Evolutionary conservation across 2,329 filamentous ascomycete genomes (phyloP).

Genomic region (Fusarium haematococcum): DNA sequence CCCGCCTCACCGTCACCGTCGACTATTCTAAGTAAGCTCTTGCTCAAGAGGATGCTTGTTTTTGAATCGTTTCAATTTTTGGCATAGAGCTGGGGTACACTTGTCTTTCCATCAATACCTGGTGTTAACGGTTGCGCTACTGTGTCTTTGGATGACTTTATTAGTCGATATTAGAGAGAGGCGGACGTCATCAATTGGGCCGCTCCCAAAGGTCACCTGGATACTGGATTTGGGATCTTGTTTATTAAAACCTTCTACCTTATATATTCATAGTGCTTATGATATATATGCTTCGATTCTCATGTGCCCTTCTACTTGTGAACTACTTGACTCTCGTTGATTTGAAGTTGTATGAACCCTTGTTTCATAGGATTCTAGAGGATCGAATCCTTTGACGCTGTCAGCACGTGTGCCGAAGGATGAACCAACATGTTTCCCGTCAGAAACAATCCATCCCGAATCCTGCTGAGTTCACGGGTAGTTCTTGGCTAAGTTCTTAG

Average conservation of each 20-base stretch:
- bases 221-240: constrained; percentile 36
- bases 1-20: constrained; percentile 48
- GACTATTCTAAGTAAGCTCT: constrained; percentile 39
- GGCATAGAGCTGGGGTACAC: constrained; percentile 23
- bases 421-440: neutral
- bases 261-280: constrained; percentile 38
- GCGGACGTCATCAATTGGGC: neutral
- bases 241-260: constrained; percentile 27
- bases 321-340: neutral
- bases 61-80: constrained; percentile 15
- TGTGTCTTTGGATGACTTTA: constrained; percentile 22
- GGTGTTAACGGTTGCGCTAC: constrained; percentile 39
- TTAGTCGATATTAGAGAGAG: neutral
- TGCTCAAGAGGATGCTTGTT: constrained; percentile 17
- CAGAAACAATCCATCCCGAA: neutral
- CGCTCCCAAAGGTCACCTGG: constrained; percentile 14
- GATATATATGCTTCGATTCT: constrained; percentile 43
- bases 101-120: constrained; percentile 35
- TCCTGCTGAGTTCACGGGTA: neutral
- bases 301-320: neutral
- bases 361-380: neutral
- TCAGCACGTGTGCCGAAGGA: neutral
- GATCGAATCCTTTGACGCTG: neutral
- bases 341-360: neutral
- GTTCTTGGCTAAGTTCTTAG: neutral